Percentiles rank a stretch among this genome's conserved stretches.
phyloP scores from a whole-genome alignment of 257 asterid genomes.

The Dorcoceras hygrometricum region DNA sequence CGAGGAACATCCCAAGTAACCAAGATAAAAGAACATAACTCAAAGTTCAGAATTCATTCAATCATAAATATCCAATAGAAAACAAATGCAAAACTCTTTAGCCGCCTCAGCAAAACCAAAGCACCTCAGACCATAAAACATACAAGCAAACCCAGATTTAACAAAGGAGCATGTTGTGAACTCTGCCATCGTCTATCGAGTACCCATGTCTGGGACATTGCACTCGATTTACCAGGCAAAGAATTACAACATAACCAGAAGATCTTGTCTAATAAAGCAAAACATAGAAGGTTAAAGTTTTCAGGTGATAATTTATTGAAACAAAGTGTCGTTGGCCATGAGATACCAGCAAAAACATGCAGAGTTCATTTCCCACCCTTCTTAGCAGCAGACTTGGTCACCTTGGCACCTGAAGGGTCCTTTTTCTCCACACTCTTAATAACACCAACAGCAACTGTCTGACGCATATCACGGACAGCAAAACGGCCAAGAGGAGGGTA shows the following conservation, averaged over 20 bases:
- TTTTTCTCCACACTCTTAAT: conserved; percentile 32
- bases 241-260: not conserved
- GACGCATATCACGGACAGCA: conserved; percentile 35
- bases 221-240: not conserved
- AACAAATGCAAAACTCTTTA: not conserved
- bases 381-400: conserved; percentile 19
- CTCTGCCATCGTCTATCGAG: not conserved
- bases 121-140: not conserved
- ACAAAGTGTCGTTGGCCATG: not conserved
- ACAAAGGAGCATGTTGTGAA: not conserved
- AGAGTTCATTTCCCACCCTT: not conserved
- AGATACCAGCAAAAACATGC: not conserved
- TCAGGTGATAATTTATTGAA: not conserved
- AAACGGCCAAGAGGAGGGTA: conserved; percentile 33
- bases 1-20: not conserved
- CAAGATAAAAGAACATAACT: not conserved
- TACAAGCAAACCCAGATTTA: not conserved
- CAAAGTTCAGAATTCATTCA: not conserved
- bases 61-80: not conserved
- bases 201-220: not conserved
- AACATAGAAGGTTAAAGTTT: not conserved
- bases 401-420: conserved; percentile 30
- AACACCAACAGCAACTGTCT: conserved; percentile 32
- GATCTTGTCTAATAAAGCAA: not conserved
- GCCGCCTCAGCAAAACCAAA: not conserved